phyloP scores from a whole-genome alignment of 805 yeast species.

The Zygosaccharomyces kombuchaensis region DNA sequence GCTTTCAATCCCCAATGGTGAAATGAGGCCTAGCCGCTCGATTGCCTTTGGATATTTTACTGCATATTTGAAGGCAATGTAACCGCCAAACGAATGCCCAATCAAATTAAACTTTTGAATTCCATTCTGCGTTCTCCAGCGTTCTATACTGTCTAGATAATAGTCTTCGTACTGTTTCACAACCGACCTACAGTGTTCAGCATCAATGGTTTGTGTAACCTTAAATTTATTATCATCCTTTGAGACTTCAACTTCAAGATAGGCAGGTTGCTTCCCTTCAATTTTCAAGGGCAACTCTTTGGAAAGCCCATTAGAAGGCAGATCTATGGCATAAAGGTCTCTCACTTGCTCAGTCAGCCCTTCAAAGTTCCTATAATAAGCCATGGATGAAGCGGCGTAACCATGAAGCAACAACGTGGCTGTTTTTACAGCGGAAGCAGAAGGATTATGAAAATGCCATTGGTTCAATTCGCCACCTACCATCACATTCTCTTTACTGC shows the following conservation, averaged over 20 bases:
- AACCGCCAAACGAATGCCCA: slow-evolving; percentile 81
- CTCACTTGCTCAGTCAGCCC: slow-evolving; percentile 44
- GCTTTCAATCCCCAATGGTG: slow-evolving; percentile 79
- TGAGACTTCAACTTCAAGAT: slow-evolving; percentile 31
- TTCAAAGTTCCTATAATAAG: slow-evolving; percentile 68
- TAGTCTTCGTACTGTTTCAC: slow-evolving; percentile 46
- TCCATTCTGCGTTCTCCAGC: slow-evolving; percentile 52
- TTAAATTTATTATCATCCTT: slow-evolving; percentile 26
- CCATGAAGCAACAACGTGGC: slow-evolving; percentile 74
- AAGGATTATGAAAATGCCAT: slow-evolving; percentile 32
- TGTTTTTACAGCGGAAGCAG: slow-evolving; percentile 20
- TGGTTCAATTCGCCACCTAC: slow-evolving; percentile 27
- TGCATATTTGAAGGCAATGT: slow-evolving; percentile 61
- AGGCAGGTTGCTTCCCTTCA: slow-evolving; percentile 6
- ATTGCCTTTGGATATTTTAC: slow-evolving; percentile 53
- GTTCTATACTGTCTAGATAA: slow-evolving; percentile 56
- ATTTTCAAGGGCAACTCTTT: slow-evolving; percentile 39
- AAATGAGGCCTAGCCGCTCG: slow-evolving; percentile 52
- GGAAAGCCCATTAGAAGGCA: slow-evolving; percentile 69
- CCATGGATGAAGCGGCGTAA: slow-evolving; percentile 86
- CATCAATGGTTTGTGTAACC: slow-evolving; percentile 20
- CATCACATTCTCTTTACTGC: slow-evolving; percentile 18
- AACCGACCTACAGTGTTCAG: slow-evolving; percentile 15
- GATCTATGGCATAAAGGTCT: slow-evolving; percentile 64
- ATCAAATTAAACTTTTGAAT: slow-evolving; percentile 55